Base-by-base conservation (phyloP, 2,329 filamentous ascomycete genomes). In the Neocatenulostroma microsporum region DNA sequence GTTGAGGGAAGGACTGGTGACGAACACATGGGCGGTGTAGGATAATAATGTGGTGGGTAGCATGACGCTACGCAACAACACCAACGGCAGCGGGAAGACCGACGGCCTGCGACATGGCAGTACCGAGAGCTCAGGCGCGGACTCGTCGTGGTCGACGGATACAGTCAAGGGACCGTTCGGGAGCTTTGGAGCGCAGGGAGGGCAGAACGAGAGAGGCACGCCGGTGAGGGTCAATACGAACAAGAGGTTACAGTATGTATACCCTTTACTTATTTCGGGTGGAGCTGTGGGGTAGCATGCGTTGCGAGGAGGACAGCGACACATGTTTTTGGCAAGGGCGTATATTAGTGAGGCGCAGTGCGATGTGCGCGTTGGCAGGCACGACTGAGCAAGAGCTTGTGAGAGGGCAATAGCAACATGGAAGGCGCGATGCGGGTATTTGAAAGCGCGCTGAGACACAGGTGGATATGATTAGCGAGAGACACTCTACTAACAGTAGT, bases 71-170 rank as follows among this genome's bases (percentile, higher is more conserved):
- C 45, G 44, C 32, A 36, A 34, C 28, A 42, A 26, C 30, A 37
- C 17, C 18, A 31, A 36, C 19, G 34, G n/a, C 10, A 23, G 19
- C 19, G 6, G 6, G 9, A 18, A 34, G 18, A 15, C 9, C 11
- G 21, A 32, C 11, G 23, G 34, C 5, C 17, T 18, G 21, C 37
- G 34, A 35, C 44, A 42, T 71, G 78, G 73, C 66, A 79, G 78
- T 47, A 66, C 72, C 48, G 76, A 76, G 64, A 78, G 74, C 69
- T 73, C 74, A 47, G 76, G 74, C 64, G 74, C 73, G 54, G 73
- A 77, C 53, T 83, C 78, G 66, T 76, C 73, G 62, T 73, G 73
- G 51, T 83, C 80, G 44, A 73, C 70, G 55, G 73, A 76, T 54
- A 86, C 82, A 36, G 68, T 81, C 49, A 73, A 72, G 59, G 78